These are phyloP conservation scores for Apocynum venetum DNA, from an alignment of 257 asterid genomes.

Conservation along the genomic window DNA sequence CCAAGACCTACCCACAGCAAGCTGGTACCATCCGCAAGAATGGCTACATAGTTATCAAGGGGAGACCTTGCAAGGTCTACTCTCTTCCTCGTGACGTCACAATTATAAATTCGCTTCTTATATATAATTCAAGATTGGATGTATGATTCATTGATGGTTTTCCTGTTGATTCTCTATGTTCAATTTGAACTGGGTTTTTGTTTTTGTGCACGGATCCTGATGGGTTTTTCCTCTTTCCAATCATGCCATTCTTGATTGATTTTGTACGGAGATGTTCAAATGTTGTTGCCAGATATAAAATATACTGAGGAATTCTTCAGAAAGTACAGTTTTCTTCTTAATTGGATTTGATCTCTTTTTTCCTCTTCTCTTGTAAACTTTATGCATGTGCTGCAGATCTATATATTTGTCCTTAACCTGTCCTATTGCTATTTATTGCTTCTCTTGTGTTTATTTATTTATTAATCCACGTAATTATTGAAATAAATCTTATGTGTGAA, in stretches of 20 bases:
- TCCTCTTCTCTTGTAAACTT: background rate
- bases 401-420: background rate
- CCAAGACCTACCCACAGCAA: slow-evolving; percentile 78
- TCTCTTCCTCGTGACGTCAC: background rate
- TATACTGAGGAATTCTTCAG: background rate
- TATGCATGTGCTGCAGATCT: background rate
- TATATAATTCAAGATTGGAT: background rate
- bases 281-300: background rate
- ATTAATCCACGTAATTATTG: background rate
- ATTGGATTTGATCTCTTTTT: background rate
- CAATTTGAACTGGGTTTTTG: slow-evolving; percentile 15
- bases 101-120: background rate
- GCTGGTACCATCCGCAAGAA: slow-evolving; percentile 81
- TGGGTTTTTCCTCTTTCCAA: slow-evolving; percentile 5
- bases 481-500: background rate
- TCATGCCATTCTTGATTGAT: background rate
- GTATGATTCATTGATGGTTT: background rate
- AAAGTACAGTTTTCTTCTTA: background rate
- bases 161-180: background rate
- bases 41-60: slow-evolving; percentile 72
- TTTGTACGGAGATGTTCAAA: background rate
- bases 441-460: background rate
- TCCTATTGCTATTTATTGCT: background rate
- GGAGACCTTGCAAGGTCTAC: slow-evolving; percentile 75
- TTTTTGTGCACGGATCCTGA: slow-evolving; percentile 16